phyloP scores from a whole-genome alignment of 83 land plant species.

The Picea abies region DNA sequence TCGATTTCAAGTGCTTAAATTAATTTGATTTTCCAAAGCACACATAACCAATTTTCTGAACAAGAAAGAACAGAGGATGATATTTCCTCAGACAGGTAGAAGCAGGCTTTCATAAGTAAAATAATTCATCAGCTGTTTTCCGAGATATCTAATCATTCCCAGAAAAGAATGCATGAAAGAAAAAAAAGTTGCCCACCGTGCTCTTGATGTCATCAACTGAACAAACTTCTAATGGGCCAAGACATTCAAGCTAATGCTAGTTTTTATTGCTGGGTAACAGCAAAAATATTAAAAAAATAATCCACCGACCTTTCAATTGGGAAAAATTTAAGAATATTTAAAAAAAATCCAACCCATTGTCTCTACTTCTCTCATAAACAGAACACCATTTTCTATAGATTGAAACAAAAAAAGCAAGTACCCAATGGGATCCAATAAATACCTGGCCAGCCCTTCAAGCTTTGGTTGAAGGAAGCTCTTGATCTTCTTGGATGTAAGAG shows the following conservation, averaged over 20 bases:
- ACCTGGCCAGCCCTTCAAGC: constrained; percentile 62
- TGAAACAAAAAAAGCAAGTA: no score
- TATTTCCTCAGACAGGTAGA: not conserved
- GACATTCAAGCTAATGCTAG: no score
- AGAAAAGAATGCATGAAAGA: not conserved
- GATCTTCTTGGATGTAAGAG: constrained; percentile 70
- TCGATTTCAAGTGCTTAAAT: no score
- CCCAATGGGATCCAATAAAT: not conserved
- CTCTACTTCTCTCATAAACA: not conserved
- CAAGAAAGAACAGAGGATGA: not conserved
- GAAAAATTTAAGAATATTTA: not conserved
- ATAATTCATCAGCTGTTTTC: not conserved
- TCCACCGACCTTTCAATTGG: not conserved
- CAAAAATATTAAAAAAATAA: not conserved
- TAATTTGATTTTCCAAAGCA: no score
- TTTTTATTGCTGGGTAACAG: no score
- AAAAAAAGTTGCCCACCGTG: not conserved
- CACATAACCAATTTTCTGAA: no score
- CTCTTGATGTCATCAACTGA: not conserved
- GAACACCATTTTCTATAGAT: no score
- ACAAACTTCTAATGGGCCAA: not conserved
- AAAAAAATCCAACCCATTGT: not conserved
- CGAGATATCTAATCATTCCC: not conserved
- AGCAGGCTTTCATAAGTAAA: not conserved
- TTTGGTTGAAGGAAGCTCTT: constrained; percentile 80